phyloP scores from a whole-genome alignment of 2,329 filamentous ascomycete species.

The Dactylella cylindrospora region DNA sequence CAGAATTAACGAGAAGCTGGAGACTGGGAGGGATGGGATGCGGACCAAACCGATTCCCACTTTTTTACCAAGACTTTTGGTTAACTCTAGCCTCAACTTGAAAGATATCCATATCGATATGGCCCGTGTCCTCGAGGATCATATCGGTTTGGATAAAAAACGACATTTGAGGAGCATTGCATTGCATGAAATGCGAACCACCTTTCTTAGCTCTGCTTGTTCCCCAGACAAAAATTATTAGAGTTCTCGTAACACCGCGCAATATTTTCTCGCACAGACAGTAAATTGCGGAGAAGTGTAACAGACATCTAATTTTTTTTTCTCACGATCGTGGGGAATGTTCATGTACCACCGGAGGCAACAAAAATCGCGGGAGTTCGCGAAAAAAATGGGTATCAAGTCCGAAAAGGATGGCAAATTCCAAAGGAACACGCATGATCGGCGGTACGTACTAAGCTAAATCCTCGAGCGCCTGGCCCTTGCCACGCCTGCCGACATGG shows the following conservation, averaged over 20 bases:
- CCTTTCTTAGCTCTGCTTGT: not conserved
- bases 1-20: conserved; percentile 17
- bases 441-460: too few species aligned
- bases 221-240: not conserved
- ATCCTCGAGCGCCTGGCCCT: too few species aligned
- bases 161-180: too few species aligned
- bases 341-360: not conserved
- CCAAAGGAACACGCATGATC: not conserved
- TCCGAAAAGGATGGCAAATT: conserved; percentile 2
- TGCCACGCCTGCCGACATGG: too few species aligned
- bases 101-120: too few species aligned
- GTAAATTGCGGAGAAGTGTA: too few species aligned
- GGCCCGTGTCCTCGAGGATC: too few species aligned
- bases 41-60: conserved; percentile 19
- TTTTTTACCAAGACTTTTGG: not conserved
- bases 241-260: too few species aligned
- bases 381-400: not conserved
- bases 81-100: too few species aligned
- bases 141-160: too few species aligned
- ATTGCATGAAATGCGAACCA: not conserved
- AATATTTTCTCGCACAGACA: too few species aligned
- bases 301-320: not conserved
- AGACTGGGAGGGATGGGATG: conserved; percentile 36
- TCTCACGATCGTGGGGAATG: not conserved
- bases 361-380: conserved; percentile 5